Conservation (phyloP, 345 rosid species). For the Moricandia moricandioides region DNA sequence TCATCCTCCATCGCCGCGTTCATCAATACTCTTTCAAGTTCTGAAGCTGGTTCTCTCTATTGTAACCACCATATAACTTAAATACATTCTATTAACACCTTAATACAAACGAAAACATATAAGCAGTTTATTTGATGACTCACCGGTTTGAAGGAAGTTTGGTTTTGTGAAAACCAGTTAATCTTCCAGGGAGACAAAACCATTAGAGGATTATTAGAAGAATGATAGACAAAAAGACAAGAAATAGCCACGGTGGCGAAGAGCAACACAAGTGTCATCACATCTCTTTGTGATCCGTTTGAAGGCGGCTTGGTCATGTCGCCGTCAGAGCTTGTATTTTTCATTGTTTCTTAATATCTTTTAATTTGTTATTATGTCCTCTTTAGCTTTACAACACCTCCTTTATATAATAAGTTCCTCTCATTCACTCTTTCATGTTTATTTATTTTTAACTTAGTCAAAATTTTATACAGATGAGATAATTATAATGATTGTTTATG, state of each 20-base stretch:
- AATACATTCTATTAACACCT: neutral
- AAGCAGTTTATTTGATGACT: neutral
- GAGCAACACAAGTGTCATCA: neutral
- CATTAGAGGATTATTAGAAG: conserved; percentile 10
- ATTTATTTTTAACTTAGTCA: neutral
- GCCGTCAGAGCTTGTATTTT: neutral
- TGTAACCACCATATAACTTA: neutral
- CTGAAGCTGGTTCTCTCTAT: neutral
- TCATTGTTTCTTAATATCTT: neutral
- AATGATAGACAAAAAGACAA: neutral
- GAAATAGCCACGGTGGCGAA: neutral
- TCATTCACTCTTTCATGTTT: neutral
- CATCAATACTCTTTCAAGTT: neutral
- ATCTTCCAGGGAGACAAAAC: neutral
- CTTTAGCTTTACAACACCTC: neutral
- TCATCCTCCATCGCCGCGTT: neutral
- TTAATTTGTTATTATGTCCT: neutral
- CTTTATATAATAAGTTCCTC: neutral
- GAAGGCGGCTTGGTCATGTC: neutral
- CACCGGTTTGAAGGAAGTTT: neutral
- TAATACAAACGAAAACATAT: neutral
- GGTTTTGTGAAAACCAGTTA: conserved; percentile 12
- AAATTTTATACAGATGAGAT: neutral
- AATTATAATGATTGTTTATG: neutral
- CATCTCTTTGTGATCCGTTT: conserved; percentile 10